Evolutionary conservation across 805 yeast species (phyloP), one percentile per base, ranked within the genome.

Genomic region (Ogataea parapolymorpha): DNA sequence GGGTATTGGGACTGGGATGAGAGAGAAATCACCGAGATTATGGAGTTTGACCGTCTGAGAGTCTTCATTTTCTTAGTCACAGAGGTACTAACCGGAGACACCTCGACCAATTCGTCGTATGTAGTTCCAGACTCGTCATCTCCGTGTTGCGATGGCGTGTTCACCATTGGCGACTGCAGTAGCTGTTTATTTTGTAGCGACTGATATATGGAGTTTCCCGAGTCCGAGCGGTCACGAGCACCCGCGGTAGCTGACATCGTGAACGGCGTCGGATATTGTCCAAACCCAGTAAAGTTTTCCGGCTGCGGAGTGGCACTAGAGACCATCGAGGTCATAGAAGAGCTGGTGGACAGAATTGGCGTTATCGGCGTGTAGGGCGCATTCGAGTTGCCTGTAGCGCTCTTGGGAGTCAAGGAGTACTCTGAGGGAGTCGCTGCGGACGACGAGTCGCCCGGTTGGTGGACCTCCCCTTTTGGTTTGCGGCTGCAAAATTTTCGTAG

Each of bases 21-120:
- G 6, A 46, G 39, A 7, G 63, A 59, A 23, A 40, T 51, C 26
- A 58, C 26, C 2, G 63, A 60, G 10, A 53, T 53, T 8, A 56
- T 53, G 4, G 65, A 60, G 37, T 47, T 55, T 3, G 65, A 53
- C 35, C 65, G 44, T 41, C 49, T 54, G 20, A 58, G 24, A 6
- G 60, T 37, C 39, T 59, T 59, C 44, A 55, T 43, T 29, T 54
- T 54, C 44, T 58, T 59, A 3, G 61, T 55, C 16, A 46, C 35
- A 1, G 60, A 51, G 2, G 62, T 57, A 40, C 47, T 55, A 6
- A 59, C 49, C 7, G 60, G 54, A 16, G 55, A 55, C 10, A 49
- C 53, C 27, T 56, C 62, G 6, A 49, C 32, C 16, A 42, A 28
- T 9, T 46, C 51, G 20, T 50, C 56, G 18, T 53, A 45, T 5